Evolutionary conservation across 257 asterid species (phyloP), one percentile per base, ranked within the genome.

Genomic region (Solanum gracilifrons): DNA sequence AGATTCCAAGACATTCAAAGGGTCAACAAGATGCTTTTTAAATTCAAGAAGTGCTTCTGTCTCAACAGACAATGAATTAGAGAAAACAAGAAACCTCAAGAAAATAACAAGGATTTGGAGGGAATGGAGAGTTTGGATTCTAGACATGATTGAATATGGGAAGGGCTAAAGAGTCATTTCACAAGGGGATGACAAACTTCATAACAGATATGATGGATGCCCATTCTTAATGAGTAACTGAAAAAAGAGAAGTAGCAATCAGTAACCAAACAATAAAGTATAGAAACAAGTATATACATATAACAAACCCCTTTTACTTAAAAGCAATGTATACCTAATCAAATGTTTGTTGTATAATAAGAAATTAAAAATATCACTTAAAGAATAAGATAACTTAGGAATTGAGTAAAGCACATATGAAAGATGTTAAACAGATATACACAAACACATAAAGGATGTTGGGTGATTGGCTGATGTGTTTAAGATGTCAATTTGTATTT

Each of bases 1-100:
- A 21, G 99, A 94, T 87, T 90, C 92, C 77, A 97, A 89, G 88
- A 87, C 82, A 90, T 93, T 92, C 43, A 90, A 86, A 35, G 98
- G 98, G 89, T 97, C 99, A 92, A n/a, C 41, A 75, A 97, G 89
- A 51, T 91, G 93, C 85, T 84, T 88, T 89, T 93, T 97, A 93
- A 95, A 93, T 37, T 94, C 94, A 83, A 95, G 88, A 51, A 97
- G 92, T 85, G 98, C 98, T 69, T 91, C 88, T 33, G 90, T 86
- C 86, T 97, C 99, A 20, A 71, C n/a, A n/a, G 55, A 82, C 64
- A 89, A 87, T 79, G 92, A 84, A 68, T 71, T 76, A 39, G 92
- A 29, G 32, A 89, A 88, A 51, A 90, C 87, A 68, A 92, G 11
- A 69, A 91, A 73, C 7, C 9, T 72, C 87, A 92, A 87, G 91